phyloP scores from a whole-genome alignment of 1,284 basidiomycete species.

The Puccinia triticina region DNA sequence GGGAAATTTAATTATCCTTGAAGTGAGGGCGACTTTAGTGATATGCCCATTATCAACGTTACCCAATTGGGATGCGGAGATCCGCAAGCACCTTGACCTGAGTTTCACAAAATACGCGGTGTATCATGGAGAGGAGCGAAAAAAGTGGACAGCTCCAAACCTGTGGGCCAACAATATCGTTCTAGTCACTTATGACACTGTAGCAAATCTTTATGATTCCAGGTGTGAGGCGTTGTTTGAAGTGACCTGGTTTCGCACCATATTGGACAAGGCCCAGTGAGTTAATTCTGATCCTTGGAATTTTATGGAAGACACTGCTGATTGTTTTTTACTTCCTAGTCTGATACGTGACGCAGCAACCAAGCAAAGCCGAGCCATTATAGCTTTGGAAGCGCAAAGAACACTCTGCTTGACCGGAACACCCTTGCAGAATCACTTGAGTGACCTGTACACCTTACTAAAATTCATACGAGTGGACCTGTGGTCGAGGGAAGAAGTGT shows the following conservation, averaged over 20 bases:
- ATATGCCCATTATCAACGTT: slow-evolving; percentile 9
- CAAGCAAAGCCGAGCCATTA: slow-evolving; percentile 7
- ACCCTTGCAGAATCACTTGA: slow-evolving; percentile 5
- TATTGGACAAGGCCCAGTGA: slow-evolving; percentile 16
- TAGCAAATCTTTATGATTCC: background rate
- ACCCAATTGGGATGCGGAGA: background rate
- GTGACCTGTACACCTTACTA: background rate
- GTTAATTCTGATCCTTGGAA: background rate
- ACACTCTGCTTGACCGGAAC: slow-evolving; percentile 5
- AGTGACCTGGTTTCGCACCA: slow-evolving; percentile 3
- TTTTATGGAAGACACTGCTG: background rate
- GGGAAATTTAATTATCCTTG: too few species aligned
- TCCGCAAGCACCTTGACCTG: background rate
- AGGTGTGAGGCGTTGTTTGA: slow-evolving; percentile 6
- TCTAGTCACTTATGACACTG: slow-evolving; percentile 9
- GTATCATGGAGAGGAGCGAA: slow-evolving; percentile 15
- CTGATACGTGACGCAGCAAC: background rate
- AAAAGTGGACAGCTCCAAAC: background rate
- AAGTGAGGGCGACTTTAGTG: background rate
- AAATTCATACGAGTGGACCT: background rate
- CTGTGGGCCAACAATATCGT: background rate
- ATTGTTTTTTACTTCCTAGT: background rate
- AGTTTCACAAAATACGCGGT: background rate
- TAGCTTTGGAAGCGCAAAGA: background rate
- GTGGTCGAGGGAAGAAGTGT: background rate